These are phyloP conservation scores for Podosphaera fusca DNA, from an alignment of 2,329 filamentous ascomycete species.

Conservation along the genomic window DNA sequence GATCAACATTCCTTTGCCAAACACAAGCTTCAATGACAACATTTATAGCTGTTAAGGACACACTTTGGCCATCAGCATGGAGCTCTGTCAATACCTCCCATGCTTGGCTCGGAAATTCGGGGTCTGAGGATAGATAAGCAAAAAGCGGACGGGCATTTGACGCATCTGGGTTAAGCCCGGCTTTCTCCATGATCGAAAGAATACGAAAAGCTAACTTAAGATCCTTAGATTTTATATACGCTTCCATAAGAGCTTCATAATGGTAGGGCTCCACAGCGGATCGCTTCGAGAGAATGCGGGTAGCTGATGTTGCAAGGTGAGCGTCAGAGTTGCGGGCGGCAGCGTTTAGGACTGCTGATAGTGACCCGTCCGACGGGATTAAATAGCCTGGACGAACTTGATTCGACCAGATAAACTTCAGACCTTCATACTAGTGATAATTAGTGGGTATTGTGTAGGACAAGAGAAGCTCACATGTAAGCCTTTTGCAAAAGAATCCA, in stretches of 20 bases:
- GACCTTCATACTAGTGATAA: slow-evolving; percentile 32
- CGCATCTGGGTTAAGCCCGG: slow-evolving; percentile 31
- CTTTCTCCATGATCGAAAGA: slow-evolving; percentile 49
- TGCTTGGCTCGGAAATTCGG: slow-evolving; percentile 22
- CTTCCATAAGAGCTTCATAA: slow-evolving; percentile 57
- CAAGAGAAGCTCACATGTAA: slow-evolving; percentile 27
- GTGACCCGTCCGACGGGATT: slow-evolving; percentile 39
- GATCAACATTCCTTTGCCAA: slow-evolving; percentile 20
- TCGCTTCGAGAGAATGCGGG: slow-evolving; percentile 37
- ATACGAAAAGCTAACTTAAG: slow-evolving; percentile 42
- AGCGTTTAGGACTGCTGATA: slow-evolving; percentile 45
- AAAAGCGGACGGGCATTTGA: slow-evolving; percentile 42
- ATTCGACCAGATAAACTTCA: slow-evolving; percentile 46
- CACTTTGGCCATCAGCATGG: slow-evolving; percentile 21
- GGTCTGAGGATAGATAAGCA: slow-evolving; percentile 25
- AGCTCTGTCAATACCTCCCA: slow-evolving; percentile 34
- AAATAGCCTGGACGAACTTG: slow-evolving; percentile 35
- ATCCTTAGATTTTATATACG: slow-evolving; percentile 38
- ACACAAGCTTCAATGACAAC: slow-evolving; percentile 17
- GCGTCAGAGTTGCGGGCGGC: slow-evolving; percentile 47
- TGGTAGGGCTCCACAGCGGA: slow-evolving; percentile 40
- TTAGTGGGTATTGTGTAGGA: slow-evolving; percentile 2
- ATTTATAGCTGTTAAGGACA: slow-evolving; percentile 28
- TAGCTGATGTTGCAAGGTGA: slow-evolving; percentile 44
- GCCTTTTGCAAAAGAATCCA: slow-evolving; percentile 49